phyloP scores from a whole-genome alignment of 2,329 filamentous ascomycete species.

The Pleurostoma richardsiae region DNA sequence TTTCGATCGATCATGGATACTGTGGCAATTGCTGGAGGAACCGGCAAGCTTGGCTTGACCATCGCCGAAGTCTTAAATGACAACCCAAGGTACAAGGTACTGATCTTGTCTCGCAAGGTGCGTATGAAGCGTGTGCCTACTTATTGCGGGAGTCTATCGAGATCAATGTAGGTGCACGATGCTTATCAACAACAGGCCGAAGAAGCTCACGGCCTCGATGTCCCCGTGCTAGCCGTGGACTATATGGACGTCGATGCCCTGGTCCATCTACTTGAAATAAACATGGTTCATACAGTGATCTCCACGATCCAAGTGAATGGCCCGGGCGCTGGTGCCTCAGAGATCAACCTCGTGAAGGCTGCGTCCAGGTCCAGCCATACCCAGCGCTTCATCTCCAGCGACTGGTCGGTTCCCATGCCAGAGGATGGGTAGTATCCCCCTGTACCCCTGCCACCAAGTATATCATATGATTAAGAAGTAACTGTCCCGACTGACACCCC shows the following conservation, averaged over 20 bases:
- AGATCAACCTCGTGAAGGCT: slow-evolving; percentile 37
- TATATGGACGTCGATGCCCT: slow-evolving; percentile 17
- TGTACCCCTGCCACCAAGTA: no score
- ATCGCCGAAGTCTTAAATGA: slow-evolving; percentile 36
- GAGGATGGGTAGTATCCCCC: no score
- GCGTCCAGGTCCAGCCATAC: slow-evolving; percentile 30
- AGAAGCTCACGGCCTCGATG: slow-evolving; percentile 14
- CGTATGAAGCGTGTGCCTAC: neutral
- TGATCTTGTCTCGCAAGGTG: slow-evolving; percentile 34
- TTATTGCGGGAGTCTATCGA: no score
- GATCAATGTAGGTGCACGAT: no score
- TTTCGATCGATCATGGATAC: slow-evolving; percentile 27
- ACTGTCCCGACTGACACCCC: no score
- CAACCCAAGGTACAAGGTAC: slow-evolving; percentile 27
- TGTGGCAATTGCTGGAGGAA: slow-evolving; percentile 39
- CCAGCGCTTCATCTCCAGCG: slow-evolving; percentile 34
- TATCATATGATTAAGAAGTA: no score
- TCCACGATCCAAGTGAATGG: slow-evolving; percentile 29
- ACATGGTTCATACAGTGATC: slow-evolving; percentile 38
- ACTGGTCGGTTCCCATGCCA: slow-evolving; percentile 14
- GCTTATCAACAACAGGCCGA: neutral
- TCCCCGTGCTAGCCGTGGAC: slow-evolving; percentile 18
- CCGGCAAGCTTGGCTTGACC: slow-evolving; percentile 36
- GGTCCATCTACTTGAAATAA: slow-evolving; percentile 18
- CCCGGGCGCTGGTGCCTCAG: slow-evolving; percentile 18